These are phyloP conservation scores for Diversispora eburnea DNA, from an alignment of 192 early-diverging fungal genomes.

Conservation along the genomic window DNA sequence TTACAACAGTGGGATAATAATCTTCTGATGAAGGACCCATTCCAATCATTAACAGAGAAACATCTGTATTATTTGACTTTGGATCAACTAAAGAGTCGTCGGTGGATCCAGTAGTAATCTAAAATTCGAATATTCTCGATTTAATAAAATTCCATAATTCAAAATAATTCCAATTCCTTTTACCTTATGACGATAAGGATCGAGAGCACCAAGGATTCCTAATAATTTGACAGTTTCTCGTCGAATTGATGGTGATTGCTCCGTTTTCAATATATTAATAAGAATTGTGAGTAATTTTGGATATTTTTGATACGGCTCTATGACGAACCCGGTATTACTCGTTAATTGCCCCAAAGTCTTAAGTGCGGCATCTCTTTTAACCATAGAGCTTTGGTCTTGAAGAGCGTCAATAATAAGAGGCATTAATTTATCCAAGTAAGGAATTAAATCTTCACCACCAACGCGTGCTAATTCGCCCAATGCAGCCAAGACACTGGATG, in stretches of 20 bases:
- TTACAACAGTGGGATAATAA: conserved; percentile 89
- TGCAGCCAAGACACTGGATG: conserved; percentile 72
- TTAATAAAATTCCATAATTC: background rate
- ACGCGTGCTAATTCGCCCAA: conserved; percentile 82
- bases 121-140: conserved; percentile 28
- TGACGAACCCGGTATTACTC: conserved; percentile 82
- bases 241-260: conserved; percentile 68
- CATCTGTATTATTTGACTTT: conserved; percentile 52
- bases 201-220: conserved; percentile 91
- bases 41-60: conserved; percentile 55
- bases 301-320: conserved; percentile 85
- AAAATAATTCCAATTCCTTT: background rate
- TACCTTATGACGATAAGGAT: conserved; percentile 79
- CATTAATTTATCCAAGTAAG: conserved; percentile 77
- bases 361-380: conserved; percentile 84
- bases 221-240: conserved; percentile 84
- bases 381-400: conserved; percentile 77
- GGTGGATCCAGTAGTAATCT: conserved; percentile 45
- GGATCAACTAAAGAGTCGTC: conserved; percentile 50
- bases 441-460: conserved; percentile 76
- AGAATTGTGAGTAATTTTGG: conserved; percentile 78
- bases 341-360: conserved; percentile 82
- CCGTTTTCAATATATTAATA: conserved; percentile 78
- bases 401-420: conserved; percentile 85
- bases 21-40: conserved; percentile 81